Evolutionary conservation across 1,284 basidiomycete species (phyloP), one percentile per base, ranked within the genome.

Genomic region (Fistulina hepatica): DNA sequence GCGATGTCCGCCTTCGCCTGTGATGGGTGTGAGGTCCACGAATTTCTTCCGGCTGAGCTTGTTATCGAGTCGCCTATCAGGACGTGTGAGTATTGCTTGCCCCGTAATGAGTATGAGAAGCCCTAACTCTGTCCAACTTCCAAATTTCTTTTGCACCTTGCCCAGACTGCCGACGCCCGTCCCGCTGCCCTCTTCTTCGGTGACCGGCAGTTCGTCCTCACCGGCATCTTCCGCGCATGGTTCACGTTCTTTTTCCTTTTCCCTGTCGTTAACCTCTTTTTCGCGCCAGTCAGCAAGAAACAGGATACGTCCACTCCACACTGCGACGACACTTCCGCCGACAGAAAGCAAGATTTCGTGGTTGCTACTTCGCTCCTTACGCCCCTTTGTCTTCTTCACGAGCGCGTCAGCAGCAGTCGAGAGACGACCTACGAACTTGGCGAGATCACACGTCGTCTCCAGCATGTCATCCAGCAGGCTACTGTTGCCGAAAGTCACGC

Each of bases 111-210:
- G 12, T 12, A 25, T 12, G 6, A 31, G 27, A 36, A 25, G n/a
- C n/a, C n/a, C 75, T 40, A 48, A 81, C 79, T 69, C 70, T 21
- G 80, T 59, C 81, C 79, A 84, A 42, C 65, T 68, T 50, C 76
- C 81, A 2, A 85, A 57, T 56, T 78, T 83, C 44, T 69, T 73
- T 54, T 77, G 73, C 46, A 83, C 65, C 43, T 65, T 65, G 31
- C 68, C 75, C 4, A 72, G 62, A 71, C 78, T 59, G 11, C 59
- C 56, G n/a, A 46, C 44, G 37, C 44, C 42, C 6, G 42, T 36
- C n/a, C 46, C 46, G 2, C 42, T 61, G 22, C 60, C 61, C 47
- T 69, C 66, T 21, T 68, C 65, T 44, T 67, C 65, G 63, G 64
- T 8, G 55, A 58, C 9, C 54, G 64, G 12, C 63, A 60, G 42